Percentiles rank a stretch among this genome's conserved stretches.
These are phyloP conservation scores for Penicillium sp. DNA, from an alignment of 2,329 filamentous ascomycete genomes.

Conservation along the genomic window DNA sequence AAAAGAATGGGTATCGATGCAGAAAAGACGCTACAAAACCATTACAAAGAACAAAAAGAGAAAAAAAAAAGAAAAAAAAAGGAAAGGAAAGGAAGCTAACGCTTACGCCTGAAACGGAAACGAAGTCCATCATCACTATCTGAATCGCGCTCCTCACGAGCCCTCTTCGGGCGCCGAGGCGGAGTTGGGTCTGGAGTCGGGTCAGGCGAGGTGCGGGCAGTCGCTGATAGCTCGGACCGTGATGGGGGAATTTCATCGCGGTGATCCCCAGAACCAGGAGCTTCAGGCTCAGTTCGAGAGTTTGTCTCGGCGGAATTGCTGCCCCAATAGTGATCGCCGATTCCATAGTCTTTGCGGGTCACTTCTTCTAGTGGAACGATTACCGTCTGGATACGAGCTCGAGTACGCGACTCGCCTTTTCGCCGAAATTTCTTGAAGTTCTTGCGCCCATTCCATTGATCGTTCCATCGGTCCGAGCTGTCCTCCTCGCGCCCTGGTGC, in stretches of 20 bases:
- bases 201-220: slow-evolving; percentile 8
- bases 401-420: slow-evolving; percentile 34
- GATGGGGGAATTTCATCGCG: slow-evolving; percentile 3
- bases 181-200: slow-evolving; percentile 22
- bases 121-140: slow-evolving; percentile 58
- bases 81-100: slow-evolving; percentile 19
- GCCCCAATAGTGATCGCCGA: slow-evolving; percentile 72
- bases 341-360: slow-evolving; percentile 66
- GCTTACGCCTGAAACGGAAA: slow-evolving; percentile 54
- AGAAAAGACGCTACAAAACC: slow-evolving; percentile 9
- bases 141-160: slow-evolving; percentile 43
- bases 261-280: slow-evolving; percentile 18
- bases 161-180: slow-evolving; percentile 32
- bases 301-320: slow-evolving; percentile 27
- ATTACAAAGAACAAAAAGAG: neutral
- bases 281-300: slow-evolving; percentile 10
- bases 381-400: slow-evolving; percentile 51
- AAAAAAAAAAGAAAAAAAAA: no score
- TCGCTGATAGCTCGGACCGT: slow-evolving; percentile 11
- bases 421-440: slow-evolving; percentile 86
- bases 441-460: slow-evolving; percentile 86
- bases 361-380: slow-evolving; percentile 72
- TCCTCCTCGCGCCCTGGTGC: slow-evolving; percentile 34
- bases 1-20: slow-evolving; percentile 15
- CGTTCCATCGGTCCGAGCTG: slow-evolving; percentile 70